These are phyloP conservation scores for Pochonia chlamydosporia DNA, from an alignment of 2,329 filamentous ascomycete genomes.

Conservation along the genomic window DNA sequence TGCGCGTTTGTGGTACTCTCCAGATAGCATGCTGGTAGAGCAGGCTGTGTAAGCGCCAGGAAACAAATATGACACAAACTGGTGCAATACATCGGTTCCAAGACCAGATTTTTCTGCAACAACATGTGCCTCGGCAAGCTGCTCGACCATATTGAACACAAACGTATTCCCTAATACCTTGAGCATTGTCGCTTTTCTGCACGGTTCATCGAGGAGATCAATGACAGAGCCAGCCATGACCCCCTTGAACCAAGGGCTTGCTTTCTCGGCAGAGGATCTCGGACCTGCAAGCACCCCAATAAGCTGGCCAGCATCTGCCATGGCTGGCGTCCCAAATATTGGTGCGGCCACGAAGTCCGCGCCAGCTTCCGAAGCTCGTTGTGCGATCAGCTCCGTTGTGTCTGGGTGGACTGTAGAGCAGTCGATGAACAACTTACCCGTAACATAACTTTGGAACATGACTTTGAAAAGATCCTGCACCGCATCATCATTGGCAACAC, in stretches of 20 bases:
- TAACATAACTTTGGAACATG: slow-evolving; percentile 48
- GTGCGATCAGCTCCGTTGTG: slow-evolving; percentile 62
- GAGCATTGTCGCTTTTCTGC: slow-evolving; percentile 62
- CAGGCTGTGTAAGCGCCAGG: slow-evolving; percentile 72
- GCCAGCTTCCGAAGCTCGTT: slow-evolving; percentile 50
- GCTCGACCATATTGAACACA: slow-evolving; percentile 74
- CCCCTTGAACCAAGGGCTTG: slow-evolving; percentile 65
- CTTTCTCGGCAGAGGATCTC: slow-evolving; percentile 51
- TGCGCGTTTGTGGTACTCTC: slow-evolving; percentile 70
- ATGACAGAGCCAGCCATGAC: slow-evolving; percentile 66
- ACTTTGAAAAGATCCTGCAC: slow-evolving; percentile 56
- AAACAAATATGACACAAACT: slow-evolving; percentile 68
- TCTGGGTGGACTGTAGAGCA: slow-evolving; percentile 86
- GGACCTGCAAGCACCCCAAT: slow-evolving; percentile 69
- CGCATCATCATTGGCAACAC: slow-evolving; percentile 71
- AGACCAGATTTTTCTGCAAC: slow-evolving; percentile 77
- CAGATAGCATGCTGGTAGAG: slow-evolving; percentile 64
- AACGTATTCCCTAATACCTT: slow-evolving; percentile 88
- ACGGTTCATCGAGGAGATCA: slow-evolving; percentile 63
- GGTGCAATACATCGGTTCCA: slow-evolving; percentile 62
- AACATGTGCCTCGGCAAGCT: slow-evolving; percentile 71
- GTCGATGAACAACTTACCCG: slow-evolving; percentile 76
- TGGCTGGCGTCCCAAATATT: slow-evolving; percentile 66
- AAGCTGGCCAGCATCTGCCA: slow-evolving; percentile 65
- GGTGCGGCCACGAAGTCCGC: slow-evolving; percentile 67